Base-by-base conservation (phyloP, 129 eudicot species). In the Flaveria brownii region DNA sequence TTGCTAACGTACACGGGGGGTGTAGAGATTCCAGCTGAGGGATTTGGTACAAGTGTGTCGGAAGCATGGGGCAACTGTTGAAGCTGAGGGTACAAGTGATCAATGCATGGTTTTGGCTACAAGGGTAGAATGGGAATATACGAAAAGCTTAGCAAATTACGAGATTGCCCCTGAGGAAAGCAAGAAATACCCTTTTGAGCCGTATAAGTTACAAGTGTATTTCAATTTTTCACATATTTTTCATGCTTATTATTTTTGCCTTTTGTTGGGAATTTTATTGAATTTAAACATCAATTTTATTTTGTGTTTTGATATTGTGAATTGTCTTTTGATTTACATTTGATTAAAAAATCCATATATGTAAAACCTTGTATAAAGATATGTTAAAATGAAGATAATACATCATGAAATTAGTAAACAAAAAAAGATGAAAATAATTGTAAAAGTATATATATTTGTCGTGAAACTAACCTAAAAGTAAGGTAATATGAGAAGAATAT, bases 1-100 rank as follows among this genome's bases (percentile, higher is more conserved):
- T 49, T 87, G 87, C 77, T 88, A 80, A 79, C 91, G 28, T 89
- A 55, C 90, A 63, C 88, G 2, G 86, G 86, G 67, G 88, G 88
- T 28, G 70, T 92, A 70, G 89, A 87, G 72, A 82, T 86, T 20
- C 84, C 94, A 5, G 18, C 79, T 52, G 85, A 78, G 41, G 82
- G 79, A 33, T 88, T 76, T 36, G 87, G 87, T 39, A 71, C 92
- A 36, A 72, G 86, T 46, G 84, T 81, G 25, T 70, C 83, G 36
- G 87, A 73, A 25, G 73, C 90, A 18, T 86, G 88, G 90, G 86
- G 87, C 9, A 79, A 86, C 47, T 87, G 88, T 76, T 83, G 25
- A 86, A 41, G 60, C 13, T 22, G 3, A 33, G 55, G 0, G 80
- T 59, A 66, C 80, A 55, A 77, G 78, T 64, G 73, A 54, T 64